Evolutionary conservation across 306 rosid genomes (phyloP), one percentile per base, ranked within the genome.

Genomic region (Oxytropis ochrocephala): DNA sequence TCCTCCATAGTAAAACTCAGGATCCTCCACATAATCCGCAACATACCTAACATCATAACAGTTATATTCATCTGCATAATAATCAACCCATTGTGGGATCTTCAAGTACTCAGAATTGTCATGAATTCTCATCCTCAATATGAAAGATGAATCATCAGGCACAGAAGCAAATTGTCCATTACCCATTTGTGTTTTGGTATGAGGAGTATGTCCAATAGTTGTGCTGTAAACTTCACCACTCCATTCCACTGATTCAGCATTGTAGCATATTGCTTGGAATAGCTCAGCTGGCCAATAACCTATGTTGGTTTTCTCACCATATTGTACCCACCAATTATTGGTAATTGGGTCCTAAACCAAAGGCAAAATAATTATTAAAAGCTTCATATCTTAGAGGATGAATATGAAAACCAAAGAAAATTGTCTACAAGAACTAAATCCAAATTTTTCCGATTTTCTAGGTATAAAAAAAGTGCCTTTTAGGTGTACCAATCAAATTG

Each of bases 171-270:
- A 86, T 4, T 18, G 11, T 5, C 91, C 94, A 58, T 10, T 80
- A 0, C 96, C 96, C 89, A 87, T 90, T 11, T 42, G 69, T 53
- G 96, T 87, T 78, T 5, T 3, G 2, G 93, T 90, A 67, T 87
- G 96, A 33, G 94, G 94, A 53, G 49, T 53, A 0, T 65, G 74
- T 8, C 79, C 78, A 27, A 80, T 55, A 0, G 17, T 76, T 33
- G 82, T 2, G 70, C 96, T 87, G 39, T 85, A 82, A 14, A 90
- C 96, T 80, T 90, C 93, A 36, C 96, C 94, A 51, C 89, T 89
- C 96, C 96, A 87, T 10, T 87, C 86, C 53, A 85, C 93, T 3
- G 85, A 69, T 16, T 72, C 78, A 5, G 93, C 96, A 7, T 79
- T 63, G 12, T 59, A 55, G 6, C 54, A 12, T 38, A 87, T 41